These are phyloP conservation scores for Diaporthe eres DNA, from an alignment of 2,329 filamentous ascomycete genomes.

Conservation along the genomic window DNA sequence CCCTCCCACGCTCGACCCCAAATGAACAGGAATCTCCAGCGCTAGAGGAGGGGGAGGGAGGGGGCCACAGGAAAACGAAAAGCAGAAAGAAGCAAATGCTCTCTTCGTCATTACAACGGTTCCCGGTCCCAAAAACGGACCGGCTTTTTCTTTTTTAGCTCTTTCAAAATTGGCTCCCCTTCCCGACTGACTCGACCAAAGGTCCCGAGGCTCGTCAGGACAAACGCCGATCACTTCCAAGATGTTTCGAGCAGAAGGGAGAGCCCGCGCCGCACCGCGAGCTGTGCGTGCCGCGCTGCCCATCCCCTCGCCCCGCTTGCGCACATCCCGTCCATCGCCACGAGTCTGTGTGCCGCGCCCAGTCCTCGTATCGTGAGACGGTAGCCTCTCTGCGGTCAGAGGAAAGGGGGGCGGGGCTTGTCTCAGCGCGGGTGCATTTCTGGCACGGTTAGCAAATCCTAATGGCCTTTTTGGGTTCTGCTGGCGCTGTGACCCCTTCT, in stretches of 20 bases:
- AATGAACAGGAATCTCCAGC: slow-evolving; percentile 8
- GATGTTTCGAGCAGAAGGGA: slow-evolving; percentile 16
- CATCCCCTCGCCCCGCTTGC: neutral
- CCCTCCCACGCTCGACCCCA: neutral
- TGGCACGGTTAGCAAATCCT: slow-evolving; percentile 7
- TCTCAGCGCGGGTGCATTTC: slow-evolving; percentile 7
- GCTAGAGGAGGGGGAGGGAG: neutral
- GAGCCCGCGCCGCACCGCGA: slow-evolving; percentile 21
- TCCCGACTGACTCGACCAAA: slow-evolving; percentile 12
- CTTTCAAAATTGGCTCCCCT: neutral
- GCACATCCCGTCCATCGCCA: slow-evolving; percentile 18
- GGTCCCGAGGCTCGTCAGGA: neutral
- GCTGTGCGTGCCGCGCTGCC: slow-evolving; percentile 15
- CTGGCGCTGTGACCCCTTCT: slow-evolving; percentile 4
- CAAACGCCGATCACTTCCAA: slow-evolving; percentile 14
- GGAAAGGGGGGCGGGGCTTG: slow-evolving; percentile 4
- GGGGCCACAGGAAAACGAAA: neutral
- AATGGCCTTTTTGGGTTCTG: neutral
- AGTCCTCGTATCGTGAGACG: slow-evolving; percentile 37
- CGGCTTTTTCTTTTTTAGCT: slow-evolving; percentile 7
- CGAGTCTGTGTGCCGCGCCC: slow-evolving; percentile 30
- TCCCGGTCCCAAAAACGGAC: slow-evolving; percentile 27
- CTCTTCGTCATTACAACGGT: slow-evolving; percentile 20
- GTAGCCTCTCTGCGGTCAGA: slow-evolving; percentile 24
- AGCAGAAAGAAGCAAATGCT: slow-evolving; percentile 1